Percentiles rank a stretch among this genome's conserved stretches.
Conservation (phyloP, 495 filamentous ascomycete species). For the Barbatosphaeria neglecta region DNA sequence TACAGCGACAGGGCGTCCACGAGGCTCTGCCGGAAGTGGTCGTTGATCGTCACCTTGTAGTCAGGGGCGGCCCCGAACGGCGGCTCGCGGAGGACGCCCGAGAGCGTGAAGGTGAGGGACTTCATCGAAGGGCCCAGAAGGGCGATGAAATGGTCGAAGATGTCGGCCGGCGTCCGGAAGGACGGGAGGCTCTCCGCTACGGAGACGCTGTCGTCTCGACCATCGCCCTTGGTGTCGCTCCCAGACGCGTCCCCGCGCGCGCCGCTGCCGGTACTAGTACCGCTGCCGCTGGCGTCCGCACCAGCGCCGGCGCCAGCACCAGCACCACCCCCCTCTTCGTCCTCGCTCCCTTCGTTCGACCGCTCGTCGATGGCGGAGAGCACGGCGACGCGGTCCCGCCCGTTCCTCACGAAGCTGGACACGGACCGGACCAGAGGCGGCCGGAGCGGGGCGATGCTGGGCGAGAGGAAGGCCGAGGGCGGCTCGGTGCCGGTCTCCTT, state of each 20-base stretch:
- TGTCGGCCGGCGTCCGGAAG: constrained; percentile 52
- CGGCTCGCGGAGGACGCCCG: constrained; percentile 76
- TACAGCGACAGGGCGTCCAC: constrained; percentile 70
- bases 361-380: constrained; percentile 57
- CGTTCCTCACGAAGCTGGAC: constrained; percentile 18
- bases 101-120: constrained; percentile 80
- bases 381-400: constrained; percentile 15
- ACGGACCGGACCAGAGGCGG: constrained; percentile 18
- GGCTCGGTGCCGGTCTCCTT: constrained; percentile 37
- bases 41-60: constrained; percentile 59
- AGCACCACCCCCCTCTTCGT: constrained; percentile 17
- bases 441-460: constrained; percentile 17
- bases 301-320: too few relatives aligned
- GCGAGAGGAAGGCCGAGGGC: constrained; percentile 14
- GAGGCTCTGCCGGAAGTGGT: constrained; percentile 66
- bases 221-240: constrained; percentile 1
- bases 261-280: neutral
- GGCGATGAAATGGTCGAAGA: constrained; percentile 78
- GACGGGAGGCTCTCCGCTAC: constrained; percentile 12
- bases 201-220: constrained; percentile 3
- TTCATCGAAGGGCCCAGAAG: constrained; percentile 92
- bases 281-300: neutral
- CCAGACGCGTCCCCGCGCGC: neutral
- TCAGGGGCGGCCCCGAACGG: constrained; percentile 59
- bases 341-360: constrained; percentile 46